Evolutionary conservation across 2,329 filamentous ascomycete species (phyloP).

Genomic region (Biscogniauxia marginata): DNA sequence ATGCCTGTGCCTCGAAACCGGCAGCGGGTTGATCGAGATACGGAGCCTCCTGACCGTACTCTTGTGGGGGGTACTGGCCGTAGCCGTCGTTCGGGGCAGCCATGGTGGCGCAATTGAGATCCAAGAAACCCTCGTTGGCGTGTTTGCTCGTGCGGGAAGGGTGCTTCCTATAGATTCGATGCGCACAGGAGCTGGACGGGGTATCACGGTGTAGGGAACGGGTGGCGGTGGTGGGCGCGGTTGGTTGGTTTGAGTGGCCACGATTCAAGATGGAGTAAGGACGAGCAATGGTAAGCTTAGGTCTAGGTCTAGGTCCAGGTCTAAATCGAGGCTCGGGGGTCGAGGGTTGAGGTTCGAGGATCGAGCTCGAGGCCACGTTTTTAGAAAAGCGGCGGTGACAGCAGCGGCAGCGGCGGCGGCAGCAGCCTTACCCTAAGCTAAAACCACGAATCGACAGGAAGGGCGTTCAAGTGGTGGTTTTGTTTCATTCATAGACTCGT

Average conservation of each 20-base stretch:
- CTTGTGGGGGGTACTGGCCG: conserved; percentile 46
- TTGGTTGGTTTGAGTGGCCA: neutral
- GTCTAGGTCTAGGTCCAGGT: too few species aligned
- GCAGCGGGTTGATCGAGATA: conserved; percentile 39
- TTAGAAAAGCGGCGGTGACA: conserved; percentile 1
- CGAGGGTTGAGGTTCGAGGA: conserved; percentile 14
- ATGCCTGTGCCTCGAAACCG: conserved; percentile 39
- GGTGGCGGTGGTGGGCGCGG: neutral
- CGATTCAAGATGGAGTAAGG: neutral
- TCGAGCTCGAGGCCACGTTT: conserved; percentile 24
- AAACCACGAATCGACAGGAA: conserved; percentile 1
- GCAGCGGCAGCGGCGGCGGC: neutral
- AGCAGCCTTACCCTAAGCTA: neutral
- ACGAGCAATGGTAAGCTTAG: neutral
- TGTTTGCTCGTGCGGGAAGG: neutral
- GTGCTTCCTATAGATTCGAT: neutral
- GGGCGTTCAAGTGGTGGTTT: too few species aligned
- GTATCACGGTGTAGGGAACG: neutral
- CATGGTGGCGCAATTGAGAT: conserved; percentile 42
- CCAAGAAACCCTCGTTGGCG: neutral
- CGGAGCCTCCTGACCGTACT: conserved; percentile 40
- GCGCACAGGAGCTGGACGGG: neutral
- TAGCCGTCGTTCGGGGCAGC: conserved; percentile 57
- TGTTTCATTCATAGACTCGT: conserved; percentile 10
- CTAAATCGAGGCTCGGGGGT: conserved; percentile 4